Conservation (phyloP, 495 filamentous ascomycete genomes). For the Platismatia glauca region DNA sequence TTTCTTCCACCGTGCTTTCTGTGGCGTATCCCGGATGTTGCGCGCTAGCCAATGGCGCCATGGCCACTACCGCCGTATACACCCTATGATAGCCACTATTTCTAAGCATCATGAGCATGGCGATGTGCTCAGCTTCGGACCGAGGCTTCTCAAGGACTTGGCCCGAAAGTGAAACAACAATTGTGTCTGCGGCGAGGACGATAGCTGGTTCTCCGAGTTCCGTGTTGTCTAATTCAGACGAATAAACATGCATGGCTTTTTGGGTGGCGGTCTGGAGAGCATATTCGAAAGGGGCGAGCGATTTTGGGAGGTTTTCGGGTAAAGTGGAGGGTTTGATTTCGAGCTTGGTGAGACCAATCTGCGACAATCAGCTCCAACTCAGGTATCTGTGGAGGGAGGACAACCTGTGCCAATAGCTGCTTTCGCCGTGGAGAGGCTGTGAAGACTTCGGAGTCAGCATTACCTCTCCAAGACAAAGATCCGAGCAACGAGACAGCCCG, state of each 20-base stretch:
- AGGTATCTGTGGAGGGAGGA: constrained; percentile 13
- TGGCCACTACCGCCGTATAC: constrained; percentile 70
- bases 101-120: constrained; percentile 71
- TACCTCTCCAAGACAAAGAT: too few species aligned
- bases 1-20: constrained; percentile 78
- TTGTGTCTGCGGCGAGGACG: constrained; percentile 84
- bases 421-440: constrained; percentile 76
- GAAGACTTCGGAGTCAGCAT: too few species aligned
- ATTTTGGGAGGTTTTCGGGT: constrained; percentile 74
- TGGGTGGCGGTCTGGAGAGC: constrained; percentile 75
- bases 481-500: too few species aligned
- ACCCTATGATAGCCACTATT: constrained; percentile 68
- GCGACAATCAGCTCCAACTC: background rate
- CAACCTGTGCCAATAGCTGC: constrained; percentile 60
- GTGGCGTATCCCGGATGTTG: constrained; percentile 76
- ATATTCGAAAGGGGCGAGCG: constrained; percentile 78
- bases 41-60: constrained; percentile 70
- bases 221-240: constrained; percentile 49
- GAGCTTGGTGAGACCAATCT: constrained; percentile 65
- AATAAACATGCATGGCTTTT: constrained; percentile 76
- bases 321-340: constrained; percentile 76
- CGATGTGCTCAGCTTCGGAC: constrained; percentile 66
- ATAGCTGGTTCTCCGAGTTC: constrained; percentile 63
- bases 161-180: constrained; percentile 69
- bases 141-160: constrained; percentile 83